phyloP scores from a whole-genome alignment of 192 early-diverging fungal species.

The Umbelopsis ramanniana region DNA sequence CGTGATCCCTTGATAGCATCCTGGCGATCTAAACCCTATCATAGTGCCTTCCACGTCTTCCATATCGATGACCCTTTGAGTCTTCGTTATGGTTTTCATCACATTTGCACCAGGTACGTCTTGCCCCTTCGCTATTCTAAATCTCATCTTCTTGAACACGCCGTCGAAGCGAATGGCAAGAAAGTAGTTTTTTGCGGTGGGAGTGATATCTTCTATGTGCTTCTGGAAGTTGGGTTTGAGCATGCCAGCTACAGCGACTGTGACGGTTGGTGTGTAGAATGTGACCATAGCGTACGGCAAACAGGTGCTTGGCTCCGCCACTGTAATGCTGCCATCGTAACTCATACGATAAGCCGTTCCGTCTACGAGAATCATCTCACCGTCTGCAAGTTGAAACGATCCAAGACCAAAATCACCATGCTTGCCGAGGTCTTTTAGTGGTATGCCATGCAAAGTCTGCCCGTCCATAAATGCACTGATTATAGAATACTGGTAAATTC shows the following conservation, averaged over 20 bases:
- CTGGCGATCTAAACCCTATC: conserved; percentile 5
- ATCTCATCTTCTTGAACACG: neutral
- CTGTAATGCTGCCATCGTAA: neutral
- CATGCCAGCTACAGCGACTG: neutral
- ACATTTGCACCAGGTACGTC: neutral
- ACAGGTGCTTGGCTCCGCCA: neutral
- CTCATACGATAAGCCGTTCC: conserved; percentile 4
- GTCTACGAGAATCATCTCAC: conserved; percentile 5
- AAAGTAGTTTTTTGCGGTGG: conserved; percentile 8
- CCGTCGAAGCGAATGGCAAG: neutral
- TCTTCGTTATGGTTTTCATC: neutral
- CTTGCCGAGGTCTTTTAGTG: neutral
- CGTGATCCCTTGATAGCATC: conserved; percentile 7
- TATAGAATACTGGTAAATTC: conserved; percentile 14
- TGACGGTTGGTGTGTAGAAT: neutral
- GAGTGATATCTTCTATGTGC: neutral
- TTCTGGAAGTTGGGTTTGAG: neutral
- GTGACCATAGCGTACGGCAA: conserved; percentile 4
- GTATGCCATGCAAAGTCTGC: neutral
- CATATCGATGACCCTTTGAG: neutral
- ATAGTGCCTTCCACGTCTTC: conserved; percentile 16
- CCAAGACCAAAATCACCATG: conserved; percentile 9
- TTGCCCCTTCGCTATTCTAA: neutral
- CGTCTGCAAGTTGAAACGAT: conserved; percentile 4
- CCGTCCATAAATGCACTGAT: conserved; percentile 4